Percentiles rank a stretch among this genome's conserved stretches.
phyloP scores from a whole-genome alignment of 352 stramenopile genomes.

The Globisporangium lucens region DNA sequence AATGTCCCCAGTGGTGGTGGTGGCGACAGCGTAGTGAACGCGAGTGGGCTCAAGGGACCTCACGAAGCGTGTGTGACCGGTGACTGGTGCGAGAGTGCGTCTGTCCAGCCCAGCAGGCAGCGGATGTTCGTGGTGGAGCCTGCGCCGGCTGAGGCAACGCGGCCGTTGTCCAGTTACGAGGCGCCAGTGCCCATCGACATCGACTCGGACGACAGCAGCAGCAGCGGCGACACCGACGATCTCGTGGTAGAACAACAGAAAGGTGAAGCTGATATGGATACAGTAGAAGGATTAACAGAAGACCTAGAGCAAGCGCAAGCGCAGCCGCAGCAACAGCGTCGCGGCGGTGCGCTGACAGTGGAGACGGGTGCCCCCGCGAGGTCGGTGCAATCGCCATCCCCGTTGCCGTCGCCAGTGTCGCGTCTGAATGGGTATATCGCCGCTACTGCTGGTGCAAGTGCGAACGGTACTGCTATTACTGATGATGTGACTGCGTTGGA shows the following conservation, averaged over 20 bases:
- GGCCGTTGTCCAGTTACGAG: not conserved
- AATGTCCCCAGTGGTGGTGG: no score
- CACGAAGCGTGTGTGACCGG: no score
- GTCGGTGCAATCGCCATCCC: not conserved
- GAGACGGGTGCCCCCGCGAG: not conserved
- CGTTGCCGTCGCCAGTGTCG: slow-evolving; percentile 6
- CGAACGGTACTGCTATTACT: no score
- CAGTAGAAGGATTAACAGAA: no score
- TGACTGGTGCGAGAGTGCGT: no score
- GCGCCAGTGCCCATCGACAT: slow-evolving; percentile 9
- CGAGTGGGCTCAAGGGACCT: no score
- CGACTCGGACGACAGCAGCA: slow-evolving; percentile 4
- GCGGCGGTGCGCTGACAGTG: not conserved
- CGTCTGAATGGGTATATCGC: not conserved
- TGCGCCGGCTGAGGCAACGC: not conserved
- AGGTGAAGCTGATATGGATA: no score
- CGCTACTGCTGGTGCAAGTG: not conserved
- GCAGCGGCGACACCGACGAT: not conserved
- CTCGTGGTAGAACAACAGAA: not conserved
- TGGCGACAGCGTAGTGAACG: no score
- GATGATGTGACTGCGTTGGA: not conserved
- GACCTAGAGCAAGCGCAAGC: no score
- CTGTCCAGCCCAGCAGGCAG: no score
- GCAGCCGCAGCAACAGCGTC: not conserved
- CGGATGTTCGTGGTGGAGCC: slow-evolving; percentile 1